phyloP scores from a whole-genome alignment of 2,329 filamentous ascomycete genomes.

The Stylonectria norvegica region DNA sequence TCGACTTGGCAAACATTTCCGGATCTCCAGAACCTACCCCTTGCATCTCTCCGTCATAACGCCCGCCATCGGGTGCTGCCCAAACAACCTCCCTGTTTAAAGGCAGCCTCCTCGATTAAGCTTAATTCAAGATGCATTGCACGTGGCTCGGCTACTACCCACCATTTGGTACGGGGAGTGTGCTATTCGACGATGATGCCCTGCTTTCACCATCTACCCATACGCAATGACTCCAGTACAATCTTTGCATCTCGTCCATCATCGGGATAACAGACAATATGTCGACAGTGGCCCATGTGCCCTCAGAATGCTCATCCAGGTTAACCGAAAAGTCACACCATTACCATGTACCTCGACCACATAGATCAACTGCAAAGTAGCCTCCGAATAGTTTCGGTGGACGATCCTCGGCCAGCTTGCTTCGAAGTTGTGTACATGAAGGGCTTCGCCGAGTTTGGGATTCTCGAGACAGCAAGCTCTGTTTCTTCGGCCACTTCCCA shows the following conservation, averaged over 20 bases:
- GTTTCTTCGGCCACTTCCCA: constrained; percentile 3
- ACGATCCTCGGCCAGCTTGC: background rate
- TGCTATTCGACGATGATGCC: no score
- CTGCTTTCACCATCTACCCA: no score
- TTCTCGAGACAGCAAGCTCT: background rate
- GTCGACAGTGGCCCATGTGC: background rate
- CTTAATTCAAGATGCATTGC: no score
- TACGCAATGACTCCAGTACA: background rate
- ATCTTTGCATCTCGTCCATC: background rate
- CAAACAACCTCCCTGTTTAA: no score
- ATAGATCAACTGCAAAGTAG: background rate
- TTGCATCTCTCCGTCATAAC: no score
- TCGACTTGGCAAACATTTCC: no score
- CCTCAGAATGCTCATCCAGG: constrained; percentile 2
- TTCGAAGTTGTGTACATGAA: constrained; percentile 1
- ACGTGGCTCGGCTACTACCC: no score
- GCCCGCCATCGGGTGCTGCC: no score
- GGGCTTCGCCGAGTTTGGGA: background rate
- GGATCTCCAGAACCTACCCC: no score
- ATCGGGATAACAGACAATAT: background rate
- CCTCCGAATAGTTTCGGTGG: background rate
- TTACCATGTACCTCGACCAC: constrained; percentile 1
- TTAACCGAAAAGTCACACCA: constrained; percentile 3
- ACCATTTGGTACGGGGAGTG: no score
- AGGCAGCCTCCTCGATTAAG: no score